Evolutionary conservation across 805 yeast genomes (phyloP), one percentile per base, ranked within the genome.

Genomic region (Gaillardinia entomophila): DNA sequence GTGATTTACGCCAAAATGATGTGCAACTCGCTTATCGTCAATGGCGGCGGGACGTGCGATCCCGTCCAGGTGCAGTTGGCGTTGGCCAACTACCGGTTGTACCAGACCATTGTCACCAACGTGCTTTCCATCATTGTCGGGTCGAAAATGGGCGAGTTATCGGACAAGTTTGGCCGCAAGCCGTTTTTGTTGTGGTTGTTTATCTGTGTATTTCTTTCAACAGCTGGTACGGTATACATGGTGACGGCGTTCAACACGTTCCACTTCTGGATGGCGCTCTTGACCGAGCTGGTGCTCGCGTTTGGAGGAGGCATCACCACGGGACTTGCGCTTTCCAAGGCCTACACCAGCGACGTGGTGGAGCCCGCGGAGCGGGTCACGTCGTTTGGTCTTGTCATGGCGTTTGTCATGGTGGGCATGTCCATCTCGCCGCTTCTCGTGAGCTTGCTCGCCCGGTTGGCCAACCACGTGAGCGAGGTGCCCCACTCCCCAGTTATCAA

Each of bases 341-440:
- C 89, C 37, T 87, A 85, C 49, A 68, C 83, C 12, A 66, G 86
- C 3, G 96, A 87, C 57, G 76, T 85, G 25, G 79, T 79, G 6
- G 80, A 77, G 14, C 71, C 84, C 1, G 66, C 63, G 22, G 66
- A 73, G 34, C 60, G 95, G 38, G 69, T 76, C 16, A 66, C 72
- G 32, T 62, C 71, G 14, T 60, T 84, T 41, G 85, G 89, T 10
- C 57, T 75, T 18, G 59, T 73, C 16, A 62, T 72, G 50, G 84
- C 89, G 7, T 55, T 72, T 12, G 54, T 82, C 31, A 79, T 73
- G 45, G 62, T 70, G 3, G 83, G 88, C 0, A 46, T 77, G 42
- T 81, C 81, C 1, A 10, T 70, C 6, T 90, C 90, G 2, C 92
- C 94, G 0, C 40, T 79, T 24, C 33, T 71, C 1, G 79, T 85